phyloP scores from a whole-genome alignment of 257 asterid genomes.

The Schizonepeta tenuifolia region DNA sequence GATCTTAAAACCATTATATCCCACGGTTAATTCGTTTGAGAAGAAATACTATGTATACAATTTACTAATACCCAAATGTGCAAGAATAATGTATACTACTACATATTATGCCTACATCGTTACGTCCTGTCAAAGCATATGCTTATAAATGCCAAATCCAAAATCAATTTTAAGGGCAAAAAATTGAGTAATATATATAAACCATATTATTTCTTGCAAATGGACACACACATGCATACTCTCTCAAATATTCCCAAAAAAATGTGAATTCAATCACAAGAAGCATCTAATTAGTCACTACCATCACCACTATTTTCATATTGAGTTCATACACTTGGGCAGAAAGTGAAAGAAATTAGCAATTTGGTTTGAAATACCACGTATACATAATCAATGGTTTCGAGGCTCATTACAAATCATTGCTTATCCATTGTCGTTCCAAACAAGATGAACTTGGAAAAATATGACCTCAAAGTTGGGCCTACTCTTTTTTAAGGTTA shows the following conservation, averaged over 20 bases:
- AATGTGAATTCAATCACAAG: background rate
- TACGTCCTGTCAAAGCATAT: background rate
- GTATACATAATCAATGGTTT: background rate
- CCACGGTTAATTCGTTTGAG: no score
- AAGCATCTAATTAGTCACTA: background rate
- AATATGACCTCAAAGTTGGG: background rate
- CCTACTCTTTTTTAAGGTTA: conserved; percentile 24
- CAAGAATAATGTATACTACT: background rate
- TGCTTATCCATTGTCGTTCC: background rate
- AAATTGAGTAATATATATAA: background rate
- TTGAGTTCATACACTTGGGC: no score
- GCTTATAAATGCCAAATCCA: background rate
- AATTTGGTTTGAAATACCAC: background rate
- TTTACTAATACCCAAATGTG: no score
- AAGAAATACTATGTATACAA: no score
- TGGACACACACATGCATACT: background rate
- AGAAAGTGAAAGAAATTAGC: background rate
- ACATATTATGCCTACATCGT: background rate
- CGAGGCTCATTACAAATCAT: background rate
- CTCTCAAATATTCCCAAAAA: no score
- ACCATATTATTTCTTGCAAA: background rate
- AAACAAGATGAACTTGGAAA: conserved; percentile 12
- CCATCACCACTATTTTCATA: background rate
- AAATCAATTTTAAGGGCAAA: background rate
- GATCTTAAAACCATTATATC: no score